Evolutionary conservation across 768 basidiomycete species (phyloP), one percentile per base, ranked within the genome.

Genomic region (Serendipita vermifera): DNA sequence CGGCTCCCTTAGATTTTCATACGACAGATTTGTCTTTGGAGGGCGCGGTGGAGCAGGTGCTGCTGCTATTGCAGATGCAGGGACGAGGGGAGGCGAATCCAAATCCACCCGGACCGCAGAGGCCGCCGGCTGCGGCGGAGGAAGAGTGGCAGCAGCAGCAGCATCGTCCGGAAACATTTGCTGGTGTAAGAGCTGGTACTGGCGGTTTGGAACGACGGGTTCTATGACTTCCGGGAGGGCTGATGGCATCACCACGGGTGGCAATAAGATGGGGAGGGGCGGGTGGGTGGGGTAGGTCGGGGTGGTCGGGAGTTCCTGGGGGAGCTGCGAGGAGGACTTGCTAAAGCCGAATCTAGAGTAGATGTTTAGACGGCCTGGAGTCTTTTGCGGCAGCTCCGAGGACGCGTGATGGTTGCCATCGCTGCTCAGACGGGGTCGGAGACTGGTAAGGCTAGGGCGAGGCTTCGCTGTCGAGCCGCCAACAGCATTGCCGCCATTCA

Each of bases 301-400:
- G 15, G 26, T 14, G 9, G 46, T 20, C 29, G 46, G 46, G 9
- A 15, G n/a, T 26, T n/a, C n/a, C n/a, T n/a, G n/a, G n/a, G 46
- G 46, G n/a, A 51, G 46, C 22, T 51, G 46, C 20, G 46, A 51
- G 22, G 46, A 51, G n/a, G 46, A 51, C 22, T 51, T 51, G 46
- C 46, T 51, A 29, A 51, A 51, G 4, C 46, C 46, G 46, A 51
- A 51, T 20, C 46, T 20, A 20, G 46, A 26, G 22, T 51, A 51
- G 11, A 51, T 51, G 20, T n/a, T n/a, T n/a, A n/a, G n/a, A n/a
- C n/a, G n/a, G n/a, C n/a, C n/a, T n/a, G n/a, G n/a, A n/a, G n/a
- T n/a, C n/a, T n/a, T n/a, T n/a, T n/a, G n/a, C n/a, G n/a, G n/a
- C n/a, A n/a, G n/a, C n/a, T n/a, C n/a, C n/a, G n/a, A n/a, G n/a